Base-by-base conservation (phyloP, 495 filamentous ascomycete species). In the Hamigera avellanea region DNA sequence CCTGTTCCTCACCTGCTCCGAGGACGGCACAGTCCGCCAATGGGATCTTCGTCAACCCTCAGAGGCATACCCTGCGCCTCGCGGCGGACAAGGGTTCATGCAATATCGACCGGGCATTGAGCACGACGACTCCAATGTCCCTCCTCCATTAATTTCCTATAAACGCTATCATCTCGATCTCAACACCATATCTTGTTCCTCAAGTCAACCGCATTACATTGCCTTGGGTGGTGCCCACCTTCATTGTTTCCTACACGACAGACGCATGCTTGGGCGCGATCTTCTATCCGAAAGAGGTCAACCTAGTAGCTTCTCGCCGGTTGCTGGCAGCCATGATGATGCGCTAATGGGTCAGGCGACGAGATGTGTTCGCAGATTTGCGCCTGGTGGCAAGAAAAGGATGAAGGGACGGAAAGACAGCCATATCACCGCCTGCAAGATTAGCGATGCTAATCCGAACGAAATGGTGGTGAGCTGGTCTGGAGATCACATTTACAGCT, bases 361-460 rank as follows among this genome's bases (percentile, higher is more conserved):
- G 12, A 61, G 67, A 32, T 85, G 81, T 53, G 81, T 86, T 14
- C 67, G 75, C 15, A 71, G 73, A 39, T 83, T 85, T 52, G 80
- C 79, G 14, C 79, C 79, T 1, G 61, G 70, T 19, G 75, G 76
- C 1, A 70, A 68, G 42, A 43, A 52, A 43, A 63, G 56, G 29
- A 70, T 79, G 72, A 57, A 54, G 23, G 48, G 61, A 25, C 61
- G 56, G 8, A 67, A 73, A 26, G 73, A 73, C 37, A 71, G 76
- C 23, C 80, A 85, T 41, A 84, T 86, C 49, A 85, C 81, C 1
- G 78, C 80, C 7, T 83, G 78, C 54, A 86, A 83, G 54, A 86
- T 86, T 40, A 83, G 80, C 31, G 80, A 86, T 58, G 77, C 75
- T 8, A 74, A 82, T 37, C 81, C 81, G 2, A 77, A 84, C 38